Percentiles rank a stretch among this genome's conserved stretches.
Evolutionary conservation across 2,329 filamentous ascomycete species (phyloP).

Genomic region (Aspergillus pseudonomiae): DNA sequence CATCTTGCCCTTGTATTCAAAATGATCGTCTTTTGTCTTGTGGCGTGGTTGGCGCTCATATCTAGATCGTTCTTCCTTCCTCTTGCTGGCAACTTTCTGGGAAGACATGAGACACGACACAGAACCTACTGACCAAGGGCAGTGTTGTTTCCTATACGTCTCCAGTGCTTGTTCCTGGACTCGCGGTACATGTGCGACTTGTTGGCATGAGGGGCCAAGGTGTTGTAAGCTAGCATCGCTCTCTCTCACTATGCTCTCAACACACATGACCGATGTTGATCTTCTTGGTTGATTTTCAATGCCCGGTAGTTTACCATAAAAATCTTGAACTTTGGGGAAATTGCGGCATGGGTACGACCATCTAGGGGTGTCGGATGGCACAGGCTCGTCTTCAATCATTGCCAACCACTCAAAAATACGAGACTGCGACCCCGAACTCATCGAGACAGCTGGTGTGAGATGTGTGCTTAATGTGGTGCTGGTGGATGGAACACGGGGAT

Average conservation of each 20-base stretch:
- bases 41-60: constrained; percentile 58
- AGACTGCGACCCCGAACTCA: neutral
- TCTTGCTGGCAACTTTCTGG: neutral
- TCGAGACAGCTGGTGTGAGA: neutral
- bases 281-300: neutral
- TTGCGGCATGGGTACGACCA: neutral
- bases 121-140: neutral
- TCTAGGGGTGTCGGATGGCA: neutral
- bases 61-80: constrained; percentile 7
- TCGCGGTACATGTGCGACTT: neutral
- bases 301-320: neutral
- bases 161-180: neutral
- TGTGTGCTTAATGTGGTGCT: neutral
- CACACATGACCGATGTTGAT: neutral
- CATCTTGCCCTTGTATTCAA: constrained; percentile 47
- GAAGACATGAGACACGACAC: neutral
- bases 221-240: neutral
- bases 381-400: neutral
- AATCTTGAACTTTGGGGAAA: neutral
- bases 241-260: neutral
- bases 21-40: constrained; percentile 61
- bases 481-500: neutral
- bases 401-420: neutral
- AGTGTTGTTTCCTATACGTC: neutral
- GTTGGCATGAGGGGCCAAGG: neutral